phyloP scores from a whole-genome alignment of 176 grass and related monocot genomes.

The Lolium rigidum region DNA sequence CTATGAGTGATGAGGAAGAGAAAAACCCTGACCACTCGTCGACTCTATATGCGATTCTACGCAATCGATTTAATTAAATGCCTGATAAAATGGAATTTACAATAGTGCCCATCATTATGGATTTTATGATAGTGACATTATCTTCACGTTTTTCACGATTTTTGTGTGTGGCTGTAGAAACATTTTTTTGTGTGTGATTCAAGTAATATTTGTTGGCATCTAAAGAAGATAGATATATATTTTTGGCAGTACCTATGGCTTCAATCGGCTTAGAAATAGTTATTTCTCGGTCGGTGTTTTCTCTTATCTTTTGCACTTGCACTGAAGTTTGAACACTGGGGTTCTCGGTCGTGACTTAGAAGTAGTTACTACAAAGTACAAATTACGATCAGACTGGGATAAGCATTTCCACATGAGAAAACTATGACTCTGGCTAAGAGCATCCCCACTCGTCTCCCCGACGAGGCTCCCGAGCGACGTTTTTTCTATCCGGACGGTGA shows the following conservation, averaged over 20 bases:
- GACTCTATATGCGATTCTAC: neutral
- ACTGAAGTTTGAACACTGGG: too few relatives aligned
- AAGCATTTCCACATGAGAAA: neutral
- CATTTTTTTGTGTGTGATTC: neutral
- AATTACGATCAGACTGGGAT: neutral
- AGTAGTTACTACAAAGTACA: neutral
- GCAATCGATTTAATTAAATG: neutral
- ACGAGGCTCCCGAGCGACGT: too few relatives aligned
- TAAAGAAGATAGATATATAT: neutral
- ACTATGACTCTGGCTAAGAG: neutral
- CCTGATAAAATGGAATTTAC: neutral
- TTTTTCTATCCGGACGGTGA: too few relatives aligned
- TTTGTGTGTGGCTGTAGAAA: neutral
- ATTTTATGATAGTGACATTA: neutral
- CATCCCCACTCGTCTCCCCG: too few relatives aligned
- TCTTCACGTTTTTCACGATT: neutral
- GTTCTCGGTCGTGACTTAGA: neutral
- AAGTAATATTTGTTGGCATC: neutral
- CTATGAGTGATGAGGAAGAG: neutral
- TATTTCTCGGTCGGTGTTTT: neutral
- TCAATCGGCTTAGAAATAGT: neutral
- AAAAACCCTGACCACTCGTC: slow-evolving; percentile 24
- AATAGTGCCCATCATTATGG: neutral
- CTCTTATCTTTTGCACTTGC: too few relatives aligned
- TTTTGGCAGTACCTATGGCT: neutral